phyloP scores from a whole-genome alignment of 176 grass and related monocot species.

The Hordeum marinum region DNA sequence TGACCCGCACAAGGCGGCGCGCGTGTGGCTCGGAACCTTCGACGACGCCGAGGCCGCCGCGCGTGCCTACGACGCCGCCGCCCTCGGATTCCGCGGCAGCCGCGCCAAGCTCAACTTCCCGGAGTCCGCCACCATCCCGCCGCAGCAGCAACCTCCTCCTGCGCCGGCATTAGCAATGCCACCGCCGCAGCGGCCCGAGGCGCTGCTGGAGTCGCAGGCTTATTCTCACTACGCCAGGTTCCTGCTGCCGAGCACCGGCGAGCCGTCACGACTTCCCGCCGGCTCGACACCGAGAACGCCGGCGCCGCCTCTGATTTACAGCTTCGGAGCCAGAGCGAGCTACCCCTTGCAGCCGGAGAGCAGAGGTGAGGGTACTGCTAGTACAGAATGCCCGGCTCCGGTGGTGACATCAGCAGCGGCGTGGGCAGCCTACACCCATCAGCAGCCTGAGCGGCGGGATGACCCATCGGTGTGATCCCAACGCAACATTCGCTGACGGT shows the following conservation, averaged over 20 bases:
- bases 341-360: slow-evolving; percentile 1
- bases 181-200: slow-evolving; percentile 3
- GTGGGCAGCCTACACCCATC: slow-evolving; percentile 18
- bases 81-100: slow-evolving; percentile 71
- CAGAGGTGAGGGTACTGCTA: background rate
- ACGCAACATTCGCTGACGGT: background rate
- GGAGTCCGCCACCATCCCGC: slow-evolving; percentile 29
- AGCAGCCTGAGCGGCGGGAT: slow-evolving; percentile 15
- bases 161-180: background rate
- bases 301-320: background rate
- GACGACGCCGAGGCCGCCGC: slow-evolving; percentile 76
- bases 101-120: slow-evolving; percentile 75
- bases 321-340: background rate
- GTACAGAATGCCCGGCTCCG: background rate
- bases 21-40: slow-evolving; percentile 94
- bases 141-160: background rate
- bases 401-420: background rate
- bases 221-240: slow-evolving; percentile 17
- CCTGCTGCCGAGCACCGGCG: background rate
- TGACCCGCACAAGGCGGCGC: slow-evolving; percentile 72
- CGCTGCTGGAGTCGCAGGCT: slow-evolving; percentile 30
- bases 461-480: slow-evolving; percentile 5
- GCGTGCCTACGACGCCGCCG: slow-evolving; percentile 75
- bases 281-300: slow-evolving; percentile 1
- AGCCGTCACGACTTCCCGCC: background rate